Evolutionary conservation across 1,284 basidiomycete genomes (phyloP).

Genomic region (Exobasidium rhododendri): DNA sequence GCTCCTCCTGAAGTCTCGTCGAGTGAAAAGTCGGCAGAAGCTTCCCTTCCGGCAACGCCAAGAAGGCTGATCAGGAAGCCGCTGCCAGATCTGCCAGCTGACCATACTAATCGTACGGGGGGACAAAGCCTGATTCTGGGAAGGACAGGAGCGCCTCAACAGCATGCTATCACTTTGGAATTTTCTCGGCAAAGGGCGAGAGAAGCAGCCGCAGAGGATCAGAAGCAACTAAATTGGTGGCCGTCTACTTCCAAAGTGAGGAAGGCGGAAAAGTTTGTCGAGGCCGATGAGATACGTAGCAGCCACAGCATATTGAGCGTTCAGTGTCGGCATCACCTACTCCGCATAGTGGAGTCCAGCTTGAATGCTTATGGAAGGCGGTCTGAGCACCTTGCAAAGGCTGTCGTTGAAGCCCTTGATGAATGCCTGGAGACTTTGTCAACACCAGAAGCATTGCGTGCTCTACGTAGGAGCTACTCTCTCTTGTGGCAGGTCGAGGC

Average conservation of each 20-base stretch:
- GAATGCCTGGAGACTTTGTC: neutral
- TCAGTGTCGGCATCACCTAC: neutral
- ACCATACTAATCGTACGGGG: neutral
- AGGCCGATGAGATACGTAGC: neutral
- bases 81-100: conserved; percentile 31
- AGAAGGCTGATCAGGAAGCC: conserved; percentile 44
- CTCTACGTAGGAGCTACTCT: conserved; percentile 38
- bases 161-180: conserved; percentile 6
- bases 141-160: neutral
- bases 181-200: conserved; percentile 14
- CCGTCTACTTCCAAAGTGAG: conserved; percentile 20
- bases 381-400: neutral
- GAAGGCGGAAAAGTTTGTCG: neutral
- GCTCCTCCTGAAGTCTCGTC: neutral
- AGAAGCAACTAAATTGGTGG: conserved; percentile 31
- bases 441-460: conserved; percentile 21
- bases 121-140: conserved; percentile 1
- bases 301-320: neutral
- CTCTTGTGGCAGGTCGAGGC: conserved; percentile 44
- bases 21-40: conserved; percentile 18
- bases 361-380: neutral
- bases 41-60: conserved; percentile 36
- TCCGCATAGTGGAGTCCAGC: neutral
- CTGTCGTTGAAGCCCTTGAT: neutral
- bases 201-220: conserved; percentile 19